phyloP scores from a whole-genome alignment of 345 rosid species.

The Syzygium oleosum region DNA sequence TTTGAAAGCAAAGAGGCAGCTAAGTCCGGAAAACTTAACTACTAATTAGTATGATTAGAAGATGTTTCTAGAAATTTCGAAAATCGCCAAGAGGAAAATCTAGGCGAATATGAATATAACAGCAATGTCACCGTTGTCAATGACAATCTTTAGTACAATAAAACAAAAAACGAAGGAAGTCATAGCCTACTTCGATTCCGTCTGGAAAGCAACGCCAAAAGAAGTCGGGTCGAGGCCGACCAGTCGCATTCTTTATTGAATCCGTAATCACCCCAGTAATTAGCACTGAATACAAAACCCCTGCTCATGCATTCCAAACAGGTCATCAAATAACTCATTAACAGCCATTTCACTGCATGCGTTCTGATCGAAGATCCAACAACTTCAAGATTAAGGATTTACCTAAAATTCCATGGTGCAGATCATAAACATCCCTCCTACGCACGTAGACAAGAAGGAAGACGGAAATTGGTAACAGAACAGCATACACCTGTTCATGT shows the following conservation, averaged over 20 bases:
- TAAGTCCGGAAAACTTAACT: no score
- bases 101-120: background rate
- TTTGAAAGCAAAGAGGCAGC: background rate
- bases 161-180: background rate
- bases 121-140: background rate
- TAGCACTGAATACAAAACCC: slow-evolving; percentile 56
- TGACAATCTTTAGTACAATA: background rate
- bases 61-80: background rate
- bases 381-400: background rate
- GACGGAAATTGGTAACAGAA: slow-evolving; percentile 47
- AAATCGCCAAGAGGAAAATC: background rate
- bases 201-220: slow-evolving; percentile 98
- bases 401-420: slow-evolving; percentile 77
- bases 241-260: slow-evolving; percentile 64
- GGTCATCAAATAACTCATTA: background rate
- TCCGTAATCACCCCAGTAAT: slow-evolving; percentile 71
- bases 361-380: background rate
- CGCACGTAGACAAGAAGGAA: slow-evolving; percentile 39
- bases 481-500: slow-evolving; percentile 34
- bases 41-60: no score
- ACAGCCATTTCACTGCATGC: background rate
- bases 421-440: slow-evolving; percentile 64
- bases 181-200: slow-evolving; percentile 39
- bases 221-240: slow-evolving; percentile 90
- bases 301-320: slow-evolving; percentile 10